A percentile compares a stretch with the other conserved stretches of the same genome.
These are phyloP conservation scores for Phytophthora fragariaefolia DNA, from an alignment of 352 stramenopile genomes.

Conservation along the genomic window DNA sequence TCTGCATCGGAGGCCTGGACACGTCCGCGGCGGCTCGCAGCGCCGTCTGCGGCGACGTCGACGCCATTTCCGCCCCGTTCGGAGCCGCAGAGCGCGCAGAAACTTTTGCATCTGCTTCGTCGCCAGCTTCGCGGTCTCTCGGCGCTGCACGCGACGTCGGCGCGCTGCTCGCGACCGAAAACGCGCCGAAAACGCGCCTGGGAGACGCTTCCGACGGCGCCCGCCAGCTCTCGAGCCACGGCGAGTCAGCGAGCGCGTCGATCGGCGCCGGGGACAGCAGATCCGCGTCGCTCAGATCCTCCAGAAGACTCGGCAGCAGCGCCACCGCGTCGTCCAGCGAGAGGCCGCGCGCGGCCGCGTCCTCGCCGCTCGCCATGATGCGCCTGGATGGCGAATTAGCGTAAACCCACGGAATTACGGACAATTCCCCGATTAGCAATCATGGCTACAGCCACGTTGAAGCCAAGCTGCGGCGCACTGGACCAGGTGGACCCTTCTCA, in stretches of 20 bases:
- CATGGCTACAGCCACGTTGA: conserved; percentile 12
- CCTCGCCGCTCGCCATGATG: conserved; percentile 6
- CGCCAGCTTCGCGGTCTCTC: neutral
- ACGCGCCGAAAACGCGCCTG: conserved; percentile 9
- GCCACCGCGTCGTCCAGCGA: conserved; percentile 21
- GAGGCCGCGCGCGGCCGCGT: conserved; percentile 16
- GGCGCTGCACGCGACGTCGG: neutral
- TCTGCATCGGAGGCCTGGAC: conserved; percentile 44
- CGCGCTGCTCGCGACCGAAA: neutral
- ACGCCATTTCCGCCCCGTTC: conserved; percentile 12
- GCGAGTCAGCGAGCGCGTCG: neutral
- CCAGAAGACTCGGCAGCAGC: conserved; percentile 37
- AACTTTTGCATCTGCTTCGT: neutral
- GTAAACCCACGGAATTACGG: conserved; percentile 11
- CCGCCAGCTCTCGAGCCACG: conserved; percentile 6
- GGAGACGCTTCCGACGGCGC: neutral
- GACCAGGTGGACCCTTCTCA: neutral
- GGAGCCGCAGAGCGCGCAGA: neutral
- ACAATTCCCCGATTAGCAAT: conserved; percentile 1
- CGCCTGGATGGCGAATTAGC: neutral
- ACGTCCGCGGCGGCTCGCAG: neutral
- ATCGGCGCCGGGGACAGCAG: conserved; percentile 7
- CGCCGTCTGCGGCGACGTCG: neutral
- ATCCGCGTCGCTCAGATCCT: conserved; percentile 39
- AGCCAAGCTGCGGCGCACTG: neutral